Evolutionary conservation across 129 eudicot genomes (phyloP).

Genomic region (Helichrysum umbraculigerum): DNA sequence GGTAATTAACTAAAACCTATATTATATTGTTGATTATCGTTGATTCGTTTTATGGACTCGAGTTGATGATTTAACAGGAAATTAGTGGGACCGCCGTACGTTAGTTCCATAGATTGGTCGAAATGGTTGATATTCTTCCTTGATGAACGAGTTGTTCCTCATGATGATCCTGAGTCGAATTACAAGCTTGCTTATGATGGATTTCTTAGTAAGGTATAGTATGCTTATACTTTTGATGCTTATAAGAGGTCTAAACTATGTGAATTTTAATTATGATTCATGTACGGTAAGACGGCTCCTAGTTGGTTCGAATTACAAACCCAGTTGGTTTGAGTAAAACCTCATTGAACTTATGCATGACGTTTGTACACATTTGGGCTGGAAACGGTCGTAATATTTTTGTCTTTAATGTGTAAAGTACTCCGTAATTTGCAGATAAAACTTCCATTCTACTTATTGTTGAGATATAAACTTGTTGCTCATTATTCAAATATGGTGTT

Average conservation of each 20-base stretch:
- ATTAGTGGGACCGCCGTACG: slow-evolving; percentile 51
- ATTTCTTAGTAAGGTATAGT: slow-evolving; percentile 69
- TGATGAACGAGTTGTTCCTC: slow-evolving; percentile 81
- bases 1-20: slow-evolving; percentile 43
- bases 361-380: no score
- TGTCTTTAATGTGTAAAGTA: no score
- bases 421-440: no score
- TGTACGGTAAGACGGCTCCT: no score
- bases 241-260: no score
- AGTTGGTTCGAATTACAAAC: no score
- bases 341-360: no score
- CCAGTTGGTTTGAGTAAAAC: no score
- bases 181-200: slow-evolving; percentile 67
- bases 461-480: background rate
- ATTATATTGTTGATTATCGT: slow-evolving; percentile 20
- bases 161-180: slow-evolving; percentile 61
- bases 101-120: slow-evolving; percentile 55
- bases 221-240: no score
- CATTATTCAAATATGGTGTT: background rate
- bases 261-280: no score
- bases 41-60: background rate
- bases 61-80: slow-evolving; percentile 33
- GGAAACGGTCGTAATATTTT: no score
- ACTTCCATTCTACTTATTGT: background rate
- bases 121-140: slow-evolving; percentile 71